Base-by-base conservation (phyloP, 768 basidiomycete species). In the Russula brevipes region DNA sequence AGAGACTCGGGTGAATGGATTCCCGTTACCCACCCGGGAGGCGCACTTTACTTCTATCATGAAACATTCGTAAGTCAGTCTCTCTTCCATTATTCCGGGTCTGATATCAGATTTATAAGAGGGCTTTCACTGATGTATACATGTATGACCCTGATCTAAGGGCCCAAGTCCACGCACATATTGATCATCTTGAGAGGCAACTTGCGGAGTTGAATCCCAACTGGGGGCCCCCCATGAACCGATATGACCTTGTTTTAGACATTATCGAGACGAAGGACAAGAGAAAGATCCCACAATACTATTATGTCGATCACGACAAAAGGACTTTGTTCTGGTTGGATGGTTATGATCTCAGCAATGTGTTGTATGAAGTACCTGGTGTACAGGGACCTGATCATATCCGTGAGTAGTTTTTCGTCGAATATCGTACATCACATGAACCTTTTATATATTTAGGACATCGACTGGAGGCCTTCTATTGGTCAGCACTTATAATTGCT, bases 41-140 rank as follows among this genome's bases (percentile, higher is more conserved):
- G 63, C 1, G 47, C 63, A 7, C 58, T 64, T 55, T 55, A 64
- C 24, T 64, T 64, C 9, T 60, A 58, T 36, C 58, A 64, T 19
- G 8, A 49, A 2, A 4, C 14, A 44, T 12, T 17, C 41, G 63
- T 50, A 36, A 59, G 52, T 55, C 3, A 5, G 8, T 36, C 38
- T 14, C 35, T 16, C 12, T 38, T 42, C 33, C 2, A 7, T 31
- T 24, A 16, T 14, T 2, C 9, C 39, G 35, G 6, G 14, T 42
- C 39, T 44, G n/a, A 64, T 31, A 19, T 54, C 24, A 31, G 31
- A 6, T 10, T 6, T 17, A 36, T 14, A n/a, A 64, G 63, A 59
- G 24, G 30, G 55, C 45, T 41, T 64, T 54, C 3, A 64, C 63
- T 5, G 63, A 60, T 42, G 63, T 64, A 12, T 59, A 64, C 41